A percentile compares a stretch with the other conserved stretches of the same genome.
Conservation (phyloP, 1,139 yeast species). For the Pichia sp. region DNA sequence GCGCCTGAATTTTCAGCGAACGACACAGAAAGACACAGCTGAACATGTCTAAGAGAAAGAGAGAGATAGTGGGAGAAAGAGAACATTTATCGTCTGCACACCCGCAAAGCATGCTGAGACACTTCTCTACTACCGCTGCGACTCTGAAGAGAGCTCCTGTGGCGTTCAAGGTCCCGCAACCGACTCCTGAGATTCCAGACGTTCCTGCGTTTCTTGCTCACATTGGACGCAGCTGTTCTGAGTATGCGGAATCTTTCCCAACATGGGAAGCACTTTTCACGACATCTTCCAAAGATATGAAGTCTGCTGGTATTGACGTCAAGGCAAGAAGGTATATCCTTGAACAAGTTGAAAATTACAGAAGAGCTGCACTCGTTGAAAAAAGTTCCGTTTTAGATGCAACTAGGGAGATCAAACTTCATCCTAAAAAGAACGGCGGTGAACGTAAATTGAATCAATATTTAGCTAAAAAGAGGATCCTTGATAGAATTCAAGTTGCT, state of each 20-base stretch:
- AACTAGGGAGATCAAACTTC: constrained; percentile 46
- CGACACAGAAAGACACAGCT: no score
- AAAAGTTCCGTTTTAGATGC: not conserved
- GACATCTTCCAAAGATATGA: constrained; percentile 51
- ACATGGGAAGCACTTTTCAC: constrained; percentile 62
- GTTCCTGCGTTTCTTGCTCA: constrained; percentile 60
- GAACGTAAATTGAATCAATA: constrained; percentile 72
- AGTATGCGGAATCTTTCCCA: constrained; percentile 65
- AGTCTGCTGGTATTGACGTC: constrained; percentile 73
- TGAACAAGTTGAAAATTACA: constrained; percentile 38
- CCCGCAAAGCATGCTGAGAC: not conserved
- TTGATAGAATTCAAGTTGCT: constrained; percentile 37
- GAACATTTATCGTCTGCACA: no score
- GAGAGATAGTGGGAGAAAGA: not conserved
- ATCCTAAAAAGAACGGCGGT: constrained; percentile 82
- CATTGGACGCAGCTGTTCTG: constrained; percentile 71
- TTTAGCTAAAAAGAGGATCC: constrained; percentile 62
- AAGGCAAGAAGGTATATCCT: constrained; percentile 53
- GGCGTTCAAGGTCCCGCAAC: constrained; percentile 33
- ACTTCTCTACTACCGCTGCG: constrained; percentile 11
- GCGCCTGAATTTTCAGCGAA: no score
- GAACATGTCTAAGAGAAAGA: not conserved
- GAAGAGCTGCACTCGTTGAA: constrained; percentile 49
- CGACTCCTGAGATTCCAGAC: constrained; percentile 55
- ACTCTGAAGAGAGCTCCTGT: not conserved